Conservation (phyloP, 2,329 filamentous ascomycete genomes). For the Teratosphaeriaceae sp. region DNA sequence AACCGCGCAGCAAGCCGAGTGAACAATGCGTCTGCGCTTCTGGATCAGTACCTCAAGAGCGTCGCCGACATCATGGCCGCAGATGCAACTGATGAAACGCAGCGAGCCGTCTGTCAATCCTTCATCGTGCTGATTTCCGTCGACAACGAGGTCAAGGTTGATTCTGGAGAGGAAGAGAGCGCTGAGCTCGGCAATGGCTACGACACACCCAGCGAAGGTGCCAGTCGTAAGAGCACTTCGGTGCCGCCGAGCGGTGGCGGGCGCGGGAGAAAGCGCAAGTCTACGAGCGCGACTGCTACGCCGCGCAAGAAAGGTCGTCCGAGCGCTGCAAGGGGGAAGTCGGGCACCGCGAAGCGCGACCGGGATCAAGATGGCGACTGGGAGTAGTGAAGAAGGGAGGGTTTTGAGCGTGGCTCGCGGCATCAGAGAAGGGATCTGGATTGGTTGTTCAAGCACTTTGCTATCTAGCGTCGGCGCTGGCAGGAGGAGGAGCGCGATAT, state of each 20-base stretch:
- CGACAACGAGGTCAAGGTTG: conserved; percentile 37
- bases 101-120: conserved; percentile 66
- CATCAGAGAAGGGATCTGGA: background rate
- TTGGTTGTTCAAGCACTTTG: background rate
- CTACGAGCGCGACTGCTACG: conserved; percentile 19
- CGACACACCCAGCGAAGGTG: conserved; percentile 35
- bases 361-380: conserved; percentile 22
- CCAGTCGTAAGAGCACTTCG: conserved; percentile 24
- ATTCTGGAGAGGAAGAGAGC: conserved; percentile 30
- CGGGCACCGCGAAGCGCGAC: conserved; percentile 10
- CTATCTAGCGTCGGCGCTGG: conserved; percentile 5
- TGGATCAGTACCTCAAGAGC: conserved; percentile 76
- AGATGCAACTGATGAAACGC: conserved; percentile 59
- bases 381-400: conserved; percentile 12
- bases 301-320: conserved; percentile 25
- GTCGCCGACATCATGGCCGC: conserved; percentile 59
- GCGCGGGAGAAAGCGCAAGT: conserved; percentile 41
- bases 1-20: conserved; percentile 40
- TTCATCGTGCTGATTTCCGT: conserved; percentile 42
- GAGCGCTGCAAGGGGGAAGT: conserved; percentile 11
- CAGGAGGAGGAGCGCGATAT: background rate
- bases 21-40: conserved; percentile 66
- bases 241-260: conserved; percentile 28
- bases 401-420: background rate
- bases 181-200: conserved; percentile 32